phyloP scores from a whole-genome alignment of 78 protist species.

The Planoprotostelium fungivorum region DNA sequence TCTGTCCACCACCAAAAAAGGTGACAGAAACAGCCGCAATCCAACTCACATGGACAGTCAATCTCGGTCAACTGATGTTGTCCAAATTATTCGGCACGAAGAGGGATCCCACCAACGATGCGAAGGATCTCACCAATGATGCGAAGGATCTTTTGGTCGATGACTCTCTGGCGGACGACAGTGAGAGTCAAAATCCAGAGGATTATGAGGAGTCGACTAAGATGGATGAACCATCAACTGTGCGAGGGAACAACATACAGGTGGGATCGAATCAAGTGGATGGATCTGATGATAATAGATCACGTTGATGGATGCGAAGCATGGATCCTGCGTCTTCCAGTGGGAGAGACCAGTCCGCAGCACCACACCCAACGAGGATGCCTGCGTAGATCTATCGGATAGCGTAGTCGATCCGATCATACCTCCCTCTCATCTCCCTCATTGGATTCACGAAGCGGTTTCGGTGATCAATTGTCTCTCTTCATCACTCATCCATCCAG shows the following conservation, averaged over 20 bases:
- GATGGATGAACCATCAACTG: no score
- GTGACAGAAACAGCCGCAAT: no score
- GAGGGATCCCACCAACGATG: no score
- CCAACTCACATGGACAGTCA: background rate
- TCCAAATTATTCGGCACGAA: background rate
- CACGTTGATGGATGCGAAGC: background rate
- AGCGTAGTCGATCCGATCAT: background rate
- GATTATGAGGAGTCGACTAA: no score
- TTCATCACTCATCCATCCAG: background rate
- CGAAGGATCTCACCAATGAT: no score
- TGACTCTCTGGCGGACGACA: no score
- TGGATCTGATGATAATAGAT: background rate
- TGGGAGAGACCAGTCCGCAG: background rate
- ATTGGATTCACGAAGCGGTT: background rate
- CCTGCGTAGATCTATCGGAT: background rate
- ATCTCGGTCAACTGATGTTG: background rate
- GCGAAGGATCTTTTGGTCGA: no score
- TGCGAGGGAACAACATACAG: no score
- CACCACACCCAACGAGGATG: background rate
- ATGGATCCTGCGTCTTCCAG: background rate
- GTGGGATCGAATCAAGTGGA: no score
- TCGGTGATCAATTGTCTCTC: background rate
- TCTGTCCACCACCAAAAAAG: background rate
- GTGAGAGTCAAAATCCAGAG: no score
- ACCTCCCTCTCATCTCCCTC: background rate